phyloP scores from a whole-genome alignment of 1,284 basidiomycete species.

The Sporisorium graminicola region DNA sequence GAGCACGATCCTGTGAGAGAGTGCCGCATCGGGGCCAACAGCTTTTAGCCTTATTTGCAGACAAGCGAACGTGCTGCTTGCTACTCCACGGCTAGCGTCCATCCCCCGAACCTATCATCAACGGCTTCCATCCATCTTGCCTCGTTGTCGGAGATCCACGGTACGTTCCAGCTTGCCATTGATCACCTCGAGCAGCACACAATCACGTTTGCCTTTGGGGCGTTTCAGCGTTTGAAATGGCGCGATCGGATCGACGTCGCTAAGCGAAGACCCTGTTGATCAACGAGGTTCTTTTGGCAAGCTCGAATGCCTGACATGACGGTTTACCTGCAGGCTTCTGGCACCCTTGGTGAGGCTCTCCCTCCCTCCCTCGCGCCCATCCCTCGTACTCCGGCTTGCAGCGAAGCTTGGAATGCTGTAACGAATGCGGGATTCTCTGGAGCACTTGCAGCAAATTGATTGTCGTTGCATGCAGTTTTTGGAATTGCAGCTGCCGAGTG shows the following conservation, averaged over 20 bases:
- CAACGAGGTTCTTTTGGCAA: conserved; percentile 5
- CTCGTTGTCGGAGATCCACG: not conserved
- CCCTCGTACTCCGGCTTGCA: not conserved
- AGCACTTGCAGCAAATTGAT: not conserved
- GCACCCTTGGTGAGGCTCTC: not conserved
- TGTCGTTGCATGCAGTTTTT: not conserved
- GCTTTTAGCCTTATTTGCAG: not conserved
- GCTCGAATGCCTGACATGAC: not conserved
- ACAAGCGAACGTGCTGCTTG: not conserved
- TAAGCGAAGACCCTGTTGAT: conserved; percentile 39
- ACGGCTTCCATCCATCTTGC: not conserved
- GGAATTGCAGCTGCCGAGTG: conserved; percentile 23
- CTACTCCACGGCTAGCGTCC: not conserved
- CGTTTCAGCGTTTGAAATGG: no score
- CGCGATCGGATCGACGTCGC: conserved; percentile 16
- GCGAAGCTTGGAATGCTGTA: not conserved
- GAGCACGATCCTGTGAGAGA: not conserved
- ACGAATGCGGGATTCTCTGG: not conserved
- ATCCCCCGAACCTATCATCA: no score
- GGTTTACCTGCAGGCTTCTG: not conserved
- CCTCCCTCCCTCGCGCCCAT: not conserved
- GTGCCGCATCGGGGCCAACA: not conserved
- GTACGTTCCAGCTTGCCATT: not conserved
- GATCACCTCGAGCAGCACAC: not conserved
- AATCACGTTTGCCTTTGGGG: not conserved